Base-by-base conservation (phyloP, 495 filamentous ascomycete species). In the Podospora fimiseda region DNA sequence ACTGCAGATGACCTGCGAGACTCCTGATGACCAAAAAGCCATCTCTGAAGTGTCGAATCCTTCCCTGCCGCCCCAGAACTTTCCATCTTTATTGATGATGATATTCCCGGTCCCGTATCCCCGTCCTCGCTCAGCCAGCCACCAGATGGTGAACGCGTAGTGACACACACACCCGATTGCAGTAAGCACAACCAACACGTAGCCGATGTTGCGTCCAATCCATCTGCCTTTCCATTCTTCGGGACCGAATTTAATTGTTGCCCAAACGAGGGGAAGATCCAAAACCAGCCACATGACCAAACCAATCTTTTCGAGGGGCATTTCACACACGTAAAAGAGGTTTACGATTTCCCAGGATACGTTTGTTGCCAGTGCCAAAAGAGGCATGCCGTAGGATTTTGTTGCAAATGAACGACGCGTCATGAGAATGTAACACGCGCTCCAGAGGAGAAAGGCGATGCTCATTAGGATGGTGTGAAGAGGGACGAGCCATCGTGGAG, bases 301-400 rank as follows among this genome's bases (percentile, higher is more conserved):
- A 9, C 70, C 71, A 40, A 61, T 8, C n/a, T 55, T 52, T 55
- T 78, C 74, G 14, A 72, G 57, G 0, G 45, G 23, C 27, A 59
- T 44, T 50, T 75, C 69, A 58, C 63, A 59, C 23, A 78, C 65
- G 59, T 61, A 73, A 44, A 74, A 53, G 11, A 56, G 58, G 55
- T 67, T 69, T 37, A 76, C 58, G 6, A 70, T 50, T 60, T 76
- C 73, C 73, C 74, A 76, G 14, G 62, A 65, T 14, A 78, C 56
- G 52, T 76, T 75, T 55, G 67, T 56, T 49, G 68, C 64, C 15
- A 75, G 66, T 1, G 69, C 63, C 43, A 74, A 51, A 11, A 76
- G 53, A 1, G 73, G 73, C 74, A 76, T 75, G 53, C 71, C 61
- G 58, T 76, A 74, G 9, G 74, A 64, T n/a, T 62, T 63, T 42